Percentiles rank a stretch among this genome's conserved stretches.
Evolutionary conservation across 2,329 filamentous ascomycete genomes (phyloP).

Genomic region (Trichoderma sp.): DNA sequence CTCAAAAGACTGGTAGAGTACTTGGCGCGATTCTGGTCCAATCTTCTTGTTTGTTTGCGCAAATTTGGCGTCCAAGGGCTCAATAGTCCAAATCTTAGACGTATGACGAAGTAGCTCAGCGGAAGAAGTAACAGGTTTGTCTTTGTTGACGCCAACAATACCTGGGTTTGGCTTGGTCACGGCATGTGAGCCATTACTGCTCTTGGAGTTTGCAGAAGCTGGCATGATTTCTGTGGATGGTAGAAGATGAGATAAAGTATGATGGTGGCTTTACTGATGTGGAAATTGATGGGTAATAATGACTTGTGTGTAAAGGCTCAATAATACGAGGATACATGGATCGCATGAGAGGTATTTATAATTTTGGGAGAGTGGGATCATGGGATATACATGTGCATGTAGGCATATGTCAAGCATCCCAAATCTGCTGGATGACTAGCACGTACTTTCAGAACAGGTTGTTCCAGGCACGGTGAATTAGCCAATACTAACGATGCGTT

Average conservation of each 20-base stretch:
- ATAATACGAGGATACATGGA: no score
- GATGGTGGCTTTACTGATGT: no score
- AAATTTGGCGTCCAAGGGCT: fast-evolving
- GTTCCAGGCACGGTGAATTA: not conserved
- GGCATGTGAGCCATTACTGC: no score
- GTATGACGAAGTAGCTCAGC: not conserved
- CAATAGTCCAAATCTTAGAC: not conserved
- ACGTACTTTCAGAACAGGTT: not conserved
- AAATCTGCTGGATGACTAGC: not conserved
- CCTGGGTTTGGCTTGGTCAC: not conserved
- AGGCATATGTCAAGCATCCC: not conserved
- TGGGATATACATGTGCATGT: not conserved
- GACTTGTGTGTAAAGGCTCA: no score
- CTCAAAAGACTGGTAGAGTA: not conserved
- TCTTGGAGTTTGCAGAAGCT: not conserved
- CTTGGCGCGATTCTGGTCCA: not conserved
- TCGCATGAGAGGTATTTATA: no score
- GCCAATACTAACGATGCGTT: no score
- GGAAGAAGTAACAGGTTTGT: not conserved
- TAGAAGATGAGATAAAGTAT: no score
- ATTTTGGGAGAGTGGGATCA: no score
- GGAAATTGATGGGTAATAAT: no score
- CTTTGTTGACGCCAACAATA: not conserved
- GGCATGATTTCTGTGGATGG: not conserved
- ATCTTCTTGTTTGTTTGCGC: not conserved